These are phyloP conservation scores for Amylocystis lapponica DNA, from an alignment of 768 basidiomycete species.

Conservation along the genomic window DNA sequence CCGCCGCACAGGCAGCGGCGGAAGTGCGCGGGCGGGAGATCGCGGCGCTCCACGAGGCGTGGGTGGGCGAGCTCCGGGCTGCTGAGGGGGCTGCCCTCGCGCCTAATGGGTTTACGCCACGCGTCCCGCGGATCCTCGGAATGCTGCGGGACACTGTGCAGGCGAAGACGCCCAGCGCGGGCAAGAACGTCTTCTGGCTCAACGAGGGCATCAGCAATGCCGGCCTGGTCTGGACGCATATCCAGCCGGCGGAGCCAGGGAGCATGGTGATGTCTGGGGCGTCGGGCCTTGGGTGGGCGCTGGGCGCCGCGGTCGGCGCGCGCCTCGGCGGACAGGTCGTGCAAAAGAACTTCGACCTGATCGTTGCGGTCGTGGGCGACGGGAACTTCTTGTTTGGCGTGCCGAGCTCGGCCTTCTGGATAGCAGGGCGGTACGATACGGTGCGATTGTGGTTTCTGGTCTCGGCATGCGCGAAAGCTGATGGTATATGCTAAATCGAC, in stretches of 20 bases:
- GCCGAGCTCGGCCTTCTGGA: slow-evolving; percentile 65
- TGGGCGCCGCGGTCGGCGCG: slow-evolving; percentile 60
- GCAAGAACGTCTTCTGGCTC: slow-evolving; percentile 38
- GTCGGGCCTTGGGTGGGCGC: slow-evolving; percentile 61
- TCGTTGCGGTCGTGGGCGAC: slow-evolving; percentile 59
- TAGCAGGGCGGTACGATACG: slow-evolving; percentile 61
- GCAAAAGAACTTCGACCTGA: slow-evolving; percentile 39
- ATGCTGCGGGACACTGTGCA: slow-evolving; percentile 39
- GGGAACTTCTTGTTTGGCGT: slow-evolving; percentile 65
- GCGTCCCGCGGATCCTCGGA: slow-evolving; percentile 31
- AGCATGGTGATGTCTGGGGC: slow-evolving; percentile 53
- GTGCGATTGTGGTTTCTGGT: slow-evolving; percentile 29
- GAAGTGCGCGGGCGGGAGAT: slow-evolving; percentile 3
- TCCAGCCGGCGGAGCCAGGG: slow-evolving; percentile 46
- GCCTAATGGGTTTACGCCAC: slow-evolving; percentile 10
- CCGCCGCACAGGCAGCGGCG: neutral
- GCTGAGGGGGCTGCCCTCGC: slow-evolving; percentile 13
- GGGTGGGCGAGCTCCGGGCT: slow-evolving; percentile 14
- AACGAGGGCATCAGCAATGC: slow-evolving; percentile 64
- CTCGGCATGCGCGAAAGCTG: neutral
- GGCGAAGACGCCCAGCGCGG: slow-evolving; percentile 30
- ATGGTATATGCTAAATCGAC: neutral
- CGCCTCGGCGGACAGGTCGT: slow-evolving; percentile 35
- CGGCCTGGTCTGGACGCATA: slow-evolving; percentile 48
- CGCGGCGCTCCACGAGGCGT: slow-evolving; percentile 6